A percentile compares a stretch with the other conserved stretches of the same genome.
These are phyloP conservation scores for Phytophthora hybrid DNA, from an alignment of 352 stramenopile species.

Conservation along the genomic window DNA sequence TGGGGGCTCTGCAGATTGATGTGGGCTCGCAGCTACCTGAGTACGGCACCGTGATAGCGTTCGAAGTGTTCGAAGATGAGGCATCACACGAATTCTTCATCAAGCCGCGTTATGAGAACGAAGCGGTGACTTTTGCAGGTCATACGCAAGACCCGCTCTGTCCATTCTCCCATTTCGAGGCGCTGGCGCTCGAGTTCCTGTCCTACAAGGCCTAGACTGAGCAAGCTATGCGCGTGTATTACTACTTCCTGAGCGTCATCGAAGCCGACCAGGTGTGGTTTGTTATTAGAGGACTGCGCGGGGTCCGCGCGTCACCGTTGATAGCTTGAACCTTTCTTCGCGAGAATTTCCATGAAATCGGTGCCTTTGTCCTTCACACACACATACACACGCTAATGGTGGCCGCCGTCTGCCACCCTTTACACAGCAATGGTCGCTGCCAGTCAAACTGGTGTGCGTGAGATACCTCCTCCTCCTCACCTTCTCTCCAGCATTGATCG, in stretches of 20 bases:
- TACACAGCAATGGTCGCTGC: too few relatives aligned
- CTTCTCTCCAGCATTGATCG: too few relatives aligned
- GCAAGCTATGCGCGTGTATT: slow-evolving; percentile 11
- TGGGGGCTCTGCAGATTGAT: slow-evolving; percentile 74
- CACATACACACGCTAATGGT: too few relatives aligned
- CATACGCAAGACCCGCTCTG: slow-evolving; percentile 64
- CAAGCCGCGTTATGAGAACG: slow-evolving; percentile 68
- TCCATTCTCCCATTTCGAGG: slow-evolving; percentile 73
- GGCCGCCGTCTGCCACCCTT: too few relatives aligned
- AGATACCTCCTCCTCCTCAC: too few relatives aligned
- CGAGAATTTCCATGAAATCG: slow-evolving; percentile 60
- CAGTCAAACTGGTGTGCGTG: too few relatives aligned
- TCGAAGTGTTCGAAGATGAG: slow-evolving; percentile 76
- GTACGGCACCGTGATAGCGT: slow-evolving; percentile 74
- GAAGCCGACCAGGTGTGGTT: slow-evolving; percentile 49
- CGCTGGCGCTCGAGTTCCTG: slow-evolving; percentile 64
- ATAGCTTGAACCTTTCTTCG: slow-evolving; percentile 18
- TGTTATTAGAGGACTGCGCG: slow-evolving; percentile 46
- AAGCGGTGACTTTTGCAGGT: slow-evolving; percentile 58
- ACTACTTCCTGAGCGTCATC: slow-evolving; percentile 26
- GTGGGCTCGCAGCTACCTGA: slow-evolving; percentile 62
- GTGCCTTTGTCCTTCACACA: slow-evolving; percentile 82
- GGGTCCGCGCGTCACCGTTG: slow-evolving; percentile 30
- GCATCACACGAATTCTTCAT: slow-evolving; percentile 59
- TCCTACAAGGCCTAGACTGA: slow-evolving; percentile 28